Base-by-base conservation (phyloP, 352 stramenopile species). In the Phytophthora citricola region DNA sequence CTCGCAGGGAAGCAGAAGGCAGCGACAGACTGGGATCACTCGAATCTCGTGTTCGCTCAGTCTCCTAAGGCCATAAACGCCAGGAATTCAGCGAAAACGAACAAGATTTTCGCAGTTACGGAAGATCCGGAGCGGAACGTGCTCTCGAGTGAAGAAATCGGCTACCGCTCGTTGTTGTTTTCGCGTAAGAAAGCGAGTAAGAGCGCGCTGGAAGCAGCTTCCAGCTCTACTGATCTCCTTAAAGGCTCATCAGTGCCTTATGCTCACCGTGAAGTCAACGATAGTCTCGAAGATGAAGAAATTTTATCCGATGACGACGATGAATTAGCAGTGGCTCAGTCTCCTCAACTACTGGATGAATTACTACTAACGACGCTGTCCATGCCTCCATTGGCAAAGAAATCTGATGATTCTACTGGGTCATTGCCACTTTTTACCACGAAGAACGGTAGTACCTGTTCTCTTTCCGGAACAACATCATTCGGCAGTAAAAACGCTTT, bases 291-390 rank as follows among this genome's bases (percentile, higher is more conserved):
- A 22, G 71, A 81, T 8, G 67, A 74, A 7, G 77, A 85, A 2
- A 66, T 79, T 11, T 62, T 89, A 1, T 86, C 71, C 0, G 80
- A 79, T 41, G 75, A 89, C 14, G 83, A 90, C 24, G 81, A 88
- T 14, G 83, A 93, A n/a, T 55, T 79, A 12, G 78, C 83, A 6
- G 78, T 92, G 2, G 73, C 73, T 0, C 81, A 92, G 49, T 94
- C 85, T 0, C 73, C 81, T 8, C 82, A 92, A 38, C 47, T 89
- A 5, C 73, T 94, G 0, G 85, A 94, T 14, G 85, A 94, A 54
- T 43, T 92, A 26, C 59, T 94, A 27, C 50, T 94, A 1, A 91
- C 82, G n/a, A 94, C 83, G 5, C 49, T 94, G 27, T 90, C 83
- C 5, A 83, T 92, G 78, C 84, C 84, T 0, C 81, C 81, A 15